These are phyloP conservation scores for Melastoma malabathricum DNA, from an alignment of 345 rosid species.

Conservation along the genomic window DNA sequence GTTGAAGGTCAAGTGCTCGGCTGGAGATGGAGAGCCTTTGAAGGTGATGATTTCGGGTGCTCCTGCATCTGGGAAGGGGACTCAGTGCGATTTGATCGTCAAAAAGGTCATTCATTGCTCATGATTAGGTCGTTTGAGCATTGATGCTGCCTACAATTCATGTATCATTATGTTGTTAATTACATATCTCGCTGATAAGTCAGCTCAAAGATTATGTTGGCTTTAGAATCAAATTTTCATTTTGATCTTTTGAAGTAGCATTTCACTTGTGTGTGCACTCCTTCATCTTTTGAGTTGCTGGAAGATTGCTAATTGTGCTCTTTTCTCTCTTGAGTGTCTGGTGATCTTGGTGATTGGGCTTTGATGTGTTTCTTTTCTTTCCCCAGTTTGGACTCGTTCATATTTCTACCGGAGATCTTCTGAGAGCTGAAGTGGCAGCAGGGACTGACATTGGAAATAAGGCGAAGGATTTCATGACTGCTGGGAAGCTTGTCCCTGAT, in stretches of 20 bases:
- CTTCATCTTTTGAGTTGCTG: not conserved
- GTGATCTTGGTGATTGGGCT: not conserved
- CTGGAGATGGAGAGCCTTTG: constrained; percentile 35
- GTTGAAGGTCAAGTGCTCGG: constrained; percentile 36
- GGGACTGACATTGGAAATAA: constrained; percentile 65
- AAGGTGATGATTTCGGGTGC: constrained; percentile 95
- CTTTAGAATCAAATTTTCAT: too few species aligned
- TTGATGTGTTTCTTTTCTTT: not conserved
- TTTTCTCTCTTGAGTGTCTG: not conserved
- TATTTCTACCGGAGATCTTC: constrained; percentile 82
- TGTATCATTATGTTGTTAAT: too few species aligned
- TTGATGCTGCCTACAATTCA: too few species aligned
- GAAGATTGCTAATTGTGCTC: not conserved
- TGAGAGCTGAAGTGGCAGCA: constrained; percentile 70
- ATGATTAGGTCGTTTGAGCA: not conserved
- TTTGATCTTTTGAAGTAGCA: too few species aligned
- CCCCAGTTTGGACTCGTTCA: constrained; percentile 63
- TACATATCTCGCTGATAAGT: too few species aligned
- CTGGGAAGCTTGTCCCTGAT: constrained; percentile 77
- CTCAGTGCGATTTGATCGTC: constrained; percentile 76
- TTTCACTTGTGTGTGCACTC: too few species aligned
- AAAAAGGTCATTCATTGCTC: constrained; percentile 36
- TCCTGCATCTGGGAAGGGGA: constrained; percentile 87
- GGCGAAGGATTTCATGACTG: constrained; percentile 72
- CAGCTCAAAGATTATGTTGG: too few species aligned